These are phyloP conservation scores for Santalum album DNA, from an alignment of 164 flowering plant genomes.

Conservation along the genomic window DNA sequence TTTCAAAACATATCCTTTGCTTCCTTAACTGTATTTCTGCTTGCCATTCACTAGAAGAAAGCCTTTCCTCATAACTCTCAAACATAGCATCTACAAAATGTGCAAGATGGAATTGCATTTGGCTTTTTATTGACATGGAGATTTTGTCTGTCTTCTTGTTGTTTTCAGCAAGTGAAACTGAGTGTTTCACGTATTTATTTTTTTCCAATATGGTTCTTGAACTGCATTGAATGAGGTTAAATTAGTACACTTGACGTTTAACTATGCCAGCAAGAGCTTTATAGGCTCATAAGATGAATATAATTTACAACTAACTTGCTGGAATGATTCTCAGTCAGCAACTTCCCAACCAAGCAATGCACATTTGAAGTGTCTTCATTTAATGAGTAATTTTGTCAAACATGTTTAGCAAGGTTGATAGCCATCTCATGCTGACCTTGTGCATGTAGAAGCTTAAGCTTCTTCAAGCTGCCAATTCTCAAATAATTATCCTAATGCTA, in stretches of 20 bases:
- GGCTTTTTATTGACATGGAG: conserved; percentile 47
- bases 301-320: conserved; percentile 57
- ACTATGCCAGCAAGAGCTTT: too few relatives aligned
- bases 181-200: conserved; percentile 80
- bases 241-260: background rate
- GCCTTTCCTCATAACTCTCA: conserved; percentile 85
- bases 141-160: conserved; percentile 27
- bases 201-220: conserved; percentile 86
- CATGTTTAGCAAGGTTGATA: conserved; percentile 75
- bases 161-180: conserved; percentile 61
- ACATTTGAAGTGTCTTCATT: conserved; percentile 65
- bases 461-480: conserved; percentile 70
- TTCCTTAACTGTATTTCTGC: conserved; percentile 83
- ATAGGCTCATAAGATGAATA: background rate
- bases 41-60: conserved; percentile 88
- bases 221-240: conserved; percentile 31
- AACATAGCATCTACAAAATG: conserved; percentile 93
- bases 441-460: conserved; percentile 84
- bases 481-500: too few relatives aligned
- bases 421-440: conserved; percentile 97
- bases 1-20: too few relatives aligned
- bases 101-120: conserved; percentile 88
- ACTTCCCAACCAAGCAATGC: conserved; percentile 87
- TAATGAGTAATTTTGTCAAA: conserved; percentile 42
- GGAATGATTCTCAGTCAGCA: conserved; percentile 95